phyloP scores from a whole-genome alignment of 257 asterid species.

The Solanum chilense region DNA sequence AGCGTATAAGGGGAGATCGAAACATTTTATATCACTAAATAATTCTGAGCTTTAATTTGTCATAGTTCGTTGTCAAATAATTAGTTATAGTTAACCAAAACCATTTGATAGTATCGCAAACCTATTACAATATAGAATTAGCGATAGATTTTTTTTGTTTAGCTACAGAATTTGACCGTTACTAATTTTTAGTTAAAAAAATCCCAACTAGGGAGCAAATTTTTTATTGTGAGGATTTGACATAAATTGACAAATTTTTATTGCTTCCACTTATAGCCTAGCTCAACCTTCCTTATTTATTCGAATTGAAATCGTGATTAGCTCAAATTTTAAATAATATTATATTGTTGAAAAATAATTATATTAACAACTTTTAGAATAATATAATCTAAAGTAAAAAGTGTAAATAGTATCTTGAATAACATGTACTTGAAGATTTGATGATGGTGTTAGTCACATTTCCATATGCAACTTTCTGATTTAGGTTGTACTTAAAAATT shows the following conservation, averaged over 20 bases:
- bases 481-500: background rate
- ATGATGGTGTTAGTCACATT: conserved; percentile 12
- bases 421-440: background rate
- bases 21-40: background rate
- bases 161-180: background rate
- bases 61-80: background rate
- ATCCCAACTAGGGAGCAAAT: background rate
- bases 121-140: background rate
- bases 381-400: background rate
- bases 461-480: background rate
- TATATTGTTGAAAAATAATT: background rate
- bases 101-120: background rate
- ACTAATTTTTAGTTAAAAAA: background rate
- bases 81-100: background rate
- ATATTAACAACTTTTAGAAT: background rate
- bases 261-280: background rate
- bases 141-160: background rate
- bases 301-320: background rate
- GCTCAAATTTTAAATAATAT: background rate
- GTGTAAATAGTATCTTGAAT: background rate
- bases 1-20: background rate
- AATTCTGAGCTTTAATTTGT: background rate
- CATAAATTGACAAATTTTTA: background rate
- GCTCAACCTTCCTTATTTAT: background rate
- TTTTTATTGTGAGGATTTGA: background rate